Conservation (phyloP, 805 yeast species). For the Lachancea lanzarotensis region DNA sequence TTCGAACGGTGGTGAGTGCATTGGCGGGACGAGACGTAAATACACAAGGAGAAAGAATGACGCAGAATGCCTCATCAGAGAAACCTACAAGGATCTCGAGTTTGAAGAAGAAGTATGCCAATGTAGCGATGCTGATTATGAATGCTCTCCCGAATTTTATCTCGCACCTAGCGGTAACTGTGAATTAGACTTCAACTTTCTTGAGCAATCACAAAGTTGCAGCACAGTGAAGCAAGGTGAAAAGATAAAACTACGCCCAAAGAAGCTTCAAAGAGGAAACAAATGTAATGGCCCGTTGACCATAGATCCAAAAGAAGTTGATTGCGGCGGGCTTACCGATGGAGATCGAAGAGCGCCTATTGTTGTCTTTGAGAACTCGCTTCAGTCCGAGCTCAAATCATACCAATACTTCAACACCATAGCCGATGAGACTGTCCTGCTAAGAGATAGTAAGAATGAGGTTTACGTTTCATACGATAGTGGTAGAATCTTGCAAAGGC, state of each 20-base stretch:
- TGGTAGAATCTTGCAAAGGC: constrained; percentile 43
- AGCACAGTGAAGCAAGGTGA: constrained; percentile 5
- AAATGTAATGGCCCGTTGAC: constrained; percentile 22
- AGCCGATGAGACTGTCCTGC: constrained; percentile 58
- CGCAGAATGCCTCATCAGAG: constrained; percentile 49
- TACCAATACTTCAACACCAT: constrained; percentile 42
- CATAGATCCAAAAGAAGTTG: constrained; percentile 24
- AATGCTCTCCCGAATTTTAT: constrained; percentile 54
- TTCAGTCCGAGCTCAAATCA: constrained; percentile 48
- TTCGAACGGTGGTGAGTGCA: constrained; percentile 41
- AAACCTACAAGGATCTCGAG: constrained; percentile 33
- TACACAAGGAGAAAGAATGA: constrained; percentile 57
- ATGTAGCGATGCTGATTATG: constrained; percentile 60
- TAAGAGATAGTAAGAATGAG: constrained; percentile 46
- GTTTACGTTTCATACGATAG: constrained; percentile 68
- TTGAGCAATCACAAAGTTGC: constrained; percentile 20
- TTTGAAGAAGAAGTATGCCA: constrained; percentile 49
- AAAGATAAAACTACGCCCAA: constrained; percentile 15
- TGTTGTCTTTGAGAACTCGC: constrained; percentile 34
- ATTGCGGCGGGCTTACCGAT: constrained; percentile 21
- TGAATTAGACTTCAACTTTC: constrained; percentile 32
- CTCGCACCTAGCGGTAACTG: constrained; percentile 40
- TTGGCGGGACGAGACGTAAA: constrained; percentile 61
- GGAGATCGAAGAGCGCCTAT: constrained; percentile 29
- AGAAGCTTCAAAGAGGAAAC: constrained; percentile 14